These are phyloP conservation scores for Melanopsichium pennsylvanicum DNA, from an alignment of 1,284 basidiomycete species.

Conservation along the genomic window DNA sequence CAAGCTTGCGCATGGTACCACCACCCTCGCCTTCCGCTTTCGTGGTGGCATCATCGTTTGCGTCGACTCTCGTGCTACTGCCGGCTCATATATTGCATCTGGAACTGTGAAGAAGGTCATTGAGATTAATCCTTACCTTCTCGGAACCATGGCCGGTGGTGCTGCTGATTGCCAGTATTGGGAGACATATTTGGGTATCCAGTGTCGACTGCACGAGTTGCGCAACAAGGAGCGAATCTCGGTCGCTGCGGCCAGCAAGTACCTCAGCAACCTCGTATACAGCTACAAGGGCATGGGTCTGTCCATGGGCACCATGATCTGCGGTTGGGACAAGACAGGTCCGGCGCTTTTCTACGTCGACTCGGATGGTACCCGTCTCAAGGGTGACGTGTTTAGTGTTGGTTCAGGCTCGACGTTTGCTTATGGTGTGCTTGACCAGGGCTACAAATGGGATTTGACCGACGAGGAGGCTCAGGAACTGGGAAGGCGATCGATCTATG, in stretches of 20 bases:
- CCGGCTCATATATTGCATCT: constrained; percentile 91
- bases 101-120: constrained; percentile 74
- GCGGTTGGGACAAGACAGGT: constrained; percentile 99
- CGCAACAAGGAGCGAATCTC: constrained; percentile 97
- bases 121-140: constrained; percentile 97
- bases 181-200: constrained; percentile 92
- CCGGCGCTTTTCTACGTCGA: constrained; percentile 99
- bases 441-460: constrained; percentile 90
- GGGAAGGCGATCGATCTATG: constrained; percentile 91
- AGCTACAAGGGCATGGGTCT: constrained; percentile 99
- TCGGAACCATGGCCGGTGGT: constrained; percentile 99
- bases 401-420: constrained; percentile 98
- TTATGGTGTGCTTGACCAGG: constrained; percentile 97
- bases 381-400: constrained; percentile 96
- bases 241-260: constrained; percentile 97
- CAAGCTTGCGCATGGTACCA: constrained; percentile 98
- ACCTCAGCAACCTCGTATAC: constrained; percentile 95
- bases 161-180: constrained; percentile 70
- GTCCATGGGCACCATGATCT: constrained; percentile 99
- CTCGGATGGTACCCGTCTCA: constrained; percentile 92
- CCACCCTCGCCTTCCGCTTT: constrained; percentile 96
- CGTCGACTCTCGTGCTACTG: constrained; percentile 96
- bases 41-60: constrained; percentile 96
- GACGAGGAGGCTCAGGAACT: constrained; percentile 96
- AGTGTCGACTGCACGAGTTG: constrained; percentile 95